Conservation (phyloP, 108 stramenopile species). For the Nitzschia sp. region DNA sequence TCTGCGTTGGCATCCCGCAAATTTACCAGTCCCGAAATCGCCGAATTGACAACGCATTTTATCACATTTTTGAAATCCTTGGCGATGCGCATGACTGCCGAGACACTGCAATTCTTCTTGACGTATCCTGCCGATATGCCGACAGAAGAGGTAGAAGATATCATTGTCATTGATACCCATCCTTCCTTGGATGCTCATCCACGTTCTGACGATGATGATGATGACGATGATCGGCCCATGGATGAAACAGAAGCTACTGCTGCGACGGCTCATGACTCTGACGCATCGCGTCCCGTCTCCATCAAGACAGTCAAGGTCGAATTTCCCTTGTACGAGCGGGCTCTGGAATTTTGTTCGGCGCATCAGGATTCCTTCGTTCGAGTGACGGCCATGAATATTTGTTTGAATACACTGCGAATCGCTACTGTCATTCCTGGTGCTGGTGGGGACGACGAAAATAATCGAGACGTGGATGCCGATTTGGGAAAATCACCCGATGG, state of each 20-base stretch:
- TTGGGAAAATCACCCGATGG: conserved; percentile 56
- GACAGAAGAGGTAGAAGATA: conserved; percentile 27
- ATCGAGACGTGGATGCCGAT: conserved; percentile 8
- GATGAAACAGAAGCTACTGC: conserved; percentile 26
- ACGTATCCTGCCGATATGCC: conserved; percentile 51
- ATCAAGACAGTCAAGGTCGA: conserved; percentile 44
- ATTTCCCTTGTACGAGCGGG: conserved; percentile 84
- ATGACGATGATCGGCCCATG: conserved; percentile 35
- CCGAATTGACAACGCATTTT: conserved; percentile 81
- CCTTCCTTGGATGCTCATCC: not conserved
- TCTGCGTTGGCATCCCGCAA: conserved; percentile 16
- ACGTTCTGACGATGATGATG: conserved; percentile 4
- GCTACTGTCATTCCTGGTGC: conserved; percentile 47
- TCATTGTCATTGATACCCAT: conserved; percentile 3
- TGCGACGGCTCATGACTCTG: not conserved
- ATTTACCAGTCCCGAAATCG: conserved; percentile 60
- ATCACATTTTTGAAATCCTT: conserved; percentile 84
- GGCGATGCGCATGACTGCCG: conserved; percentile 84
- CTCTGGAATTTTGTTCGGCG: conserved; percentile 79
- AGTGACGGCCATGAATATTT: conserved; percentile 88
- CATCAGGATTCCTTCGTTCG: conserved; percentile 87
- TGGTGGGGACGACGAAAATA: conserved; percentile 17
- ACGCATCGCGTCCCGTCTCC: conserved; percentile 16
- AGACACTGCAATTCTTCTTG: conserved; percentile 87
- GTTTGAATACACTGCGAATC: conserved; percentile 83